A percentile compares a stretch with the other conserved stretches of the same genome.
These are phyloP conservation scores for Hagleromyces aurorensis DNA, from an alignment of 805 yeast genomes.

Conservation along the genomic window DNA sequence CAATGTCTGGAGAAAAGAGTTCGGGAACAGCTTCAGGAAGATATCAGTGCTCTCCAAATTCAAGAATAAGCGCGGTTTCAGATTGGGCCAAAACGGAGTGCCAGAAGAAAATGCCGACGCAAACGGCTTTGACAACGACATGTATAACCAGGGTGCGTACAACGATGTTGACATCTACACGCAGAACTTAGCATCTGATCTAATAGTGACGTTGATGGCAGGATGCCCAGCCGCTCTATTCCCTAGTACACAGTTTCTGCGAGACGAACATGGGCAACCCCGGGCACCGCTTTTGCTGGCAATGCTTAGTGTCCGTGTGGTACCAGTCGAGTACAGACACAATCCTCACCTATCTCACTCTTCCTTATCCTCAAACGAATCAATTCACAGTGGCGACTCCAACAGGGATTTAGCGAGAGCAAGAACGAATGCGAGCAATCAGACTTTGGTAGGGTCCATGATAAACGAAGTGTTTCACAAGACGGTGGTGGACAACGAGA, in stretches of 20 bases:
- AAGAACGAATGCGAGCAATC: too few relatives aligned
- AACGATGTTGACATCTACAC: conserved; percentile 17
- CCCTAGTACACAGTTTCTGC: conserved; percentile 63
- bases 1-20: conserved; percentile 25
- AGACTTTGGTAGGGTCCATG: too few relatives aligned
- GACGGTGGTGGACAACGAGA: conserved; percentile 26
- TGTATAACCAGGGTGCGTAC: too few relatives aligned
- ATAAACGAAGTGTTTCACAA: too few relatives aligned
- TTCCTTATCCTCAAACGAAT: not conserved
- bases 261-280: conserved; percentile 67
- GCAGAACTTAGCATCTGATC: conserved; percentile 32
- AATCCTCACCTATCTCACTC: too few relatives aligned
- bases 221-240: conserved; percentile 72
- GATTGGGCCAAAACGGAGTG: too few relatives aligned
- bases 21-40: conserved; percentile 22
- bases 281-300: conserved; percentile 79
- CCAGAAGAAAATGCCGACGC: too few relatives aligned
- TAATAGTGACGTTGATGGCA: conserved; percentile 46
- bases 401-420: too few relatives aligned
- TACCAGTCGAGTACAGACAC: conserved; percentile 40
- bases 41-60: conserved; percentile 17
- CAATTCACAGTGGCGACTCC: too few relatives aligned
- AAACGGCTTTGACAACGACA: too few relatives aligned
- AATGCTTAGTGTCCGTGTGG: conserved; percentile 57
- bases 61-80: conserved; percentile 8